A percentile compares a stretch with the other conserved stretches of the same genome.
phyloP scores from a whole-genome alignment of 2,329 filamentous ascomycete genomes.

The Chalaropsis thielavioides region DNA sequence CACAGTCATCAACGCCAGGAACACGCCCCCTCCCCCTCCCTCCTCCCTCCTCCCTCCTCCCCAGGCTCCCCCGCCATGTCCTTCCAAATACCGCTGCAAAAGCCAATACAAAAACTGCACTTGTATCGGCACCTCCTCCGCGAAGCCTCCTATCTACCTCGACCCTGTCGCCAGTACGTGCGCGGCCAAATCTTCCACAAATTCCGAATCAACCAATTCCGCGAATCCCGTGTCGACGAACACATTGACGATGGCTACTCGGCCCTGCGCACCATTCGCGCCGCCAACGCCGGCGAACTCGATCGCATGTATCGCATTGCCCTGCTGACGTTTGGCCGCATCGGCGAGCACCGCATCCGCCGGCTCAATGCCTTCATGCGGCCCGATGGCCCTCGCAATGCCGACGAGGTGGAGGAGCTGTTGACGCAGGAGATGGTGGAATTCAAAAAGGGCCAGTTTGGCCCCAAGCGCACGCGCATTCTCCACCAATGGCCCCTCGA shows the following conservation, averaged over 20 bases:
- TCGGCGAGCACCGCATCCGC: slow-evolving; percentile 36
- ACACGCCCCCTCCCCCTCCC: neutral
- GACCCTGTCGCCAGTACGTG: slow-evolving; percentile 33
- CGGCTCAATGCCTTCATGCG: slow-evolving; percentile 31
- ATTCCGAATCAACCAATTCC: slow-evolving; percentile 31
- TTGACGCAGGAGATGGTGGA: slow-evolving; percentile 13
- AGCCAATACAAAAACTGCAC: slow-evolving; percentile 25
- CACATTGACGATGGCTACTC: slow-evolving; percentile 30
- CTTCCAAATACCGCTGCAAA: slow-evolving; percentile 24
- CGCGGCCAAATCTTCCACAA: slow-evolving; percentile 30
- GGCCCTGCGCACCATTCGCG: slow-evolving; percentile 35
- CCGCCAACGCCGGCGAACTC: slow-evolving; percentile 38
- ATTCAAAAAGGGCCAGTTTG: neutral
- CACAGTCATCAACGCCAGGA: too few relatives aligned
- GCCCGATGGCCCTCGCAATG: slow-evolving; percentile 27
- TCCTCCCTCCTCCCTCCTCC: neutral
- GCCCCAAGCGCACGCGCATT: slow-evolving; percentile 22
- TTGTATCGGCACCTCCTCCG: slow-evolving; percentile 47
- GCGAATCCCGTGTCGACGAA: slow-evolving; percentile 22
- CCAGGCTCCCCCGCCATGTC: slow-evolving; percentile 7
- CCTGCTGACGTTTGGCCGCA: slow-evolving; percentile 36
- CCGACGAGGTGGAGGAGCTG: slow-evolving; percentile 28
- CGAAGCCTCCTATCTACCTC: slow-evolving; percentile 45
- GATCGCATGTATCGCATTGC: slow-evolving; percentile 35
- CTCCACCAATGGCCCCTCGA: slow-evolving; percentile 36